These are phyloP conservation scores for Hymenoscyphus repandus DNA, from an alignment of 2,329 filamentous ascomycete species.

Conservation along the genomic window DNA sequence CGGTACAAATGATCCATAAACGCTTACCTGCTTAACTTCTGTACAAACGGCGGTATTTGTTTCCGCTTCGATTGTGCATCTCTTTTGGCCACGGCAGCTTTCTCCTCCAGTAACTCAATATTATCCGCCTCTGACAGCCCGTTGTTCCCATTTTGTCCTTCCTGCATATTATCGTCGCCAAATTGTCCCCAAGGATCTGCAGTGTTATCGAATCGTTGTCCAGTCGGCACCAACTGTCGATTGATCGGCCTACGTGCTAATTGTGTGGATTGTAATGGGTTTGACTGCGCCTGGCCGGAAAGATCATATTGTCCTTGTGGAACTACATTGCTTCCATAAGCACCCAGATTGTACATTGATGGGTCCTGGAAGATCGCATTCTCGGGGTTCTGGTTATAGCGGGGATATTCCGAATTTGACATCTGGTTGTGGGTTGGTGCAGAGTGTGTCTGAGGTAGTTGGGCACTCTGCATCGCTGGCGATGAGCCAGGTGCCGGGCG, in stretches of 20 bases:
- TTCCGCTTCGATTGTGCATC: conserved; percentile 88
- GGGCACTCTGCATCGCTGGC: conserved; percentile 52
- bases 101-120: conserved; percentile 72
- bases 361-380: conserved; percentile 32
- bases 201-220: conserved; percentile 25
- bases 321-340: conserved; percentile 16
- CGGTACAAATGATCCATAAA: not conserved
- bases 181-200: conserved; percentile 37
- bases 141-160: conserved; percentile 33
- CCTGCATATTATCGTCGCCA: conserved; percentile 32
- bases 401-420: conserved; percentile 47
- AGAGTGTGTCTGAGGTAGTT: conserved; percentile 46
- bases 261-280: conserved; percentile 22
- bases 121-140: conserved; percentile 57
- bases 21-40: conserved; percentile 89
- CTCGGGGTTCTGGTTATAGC: conserved; percentile 43
- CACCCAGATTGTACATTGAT: conserved; percentile 26
- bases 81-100: conserved; percentile 74
- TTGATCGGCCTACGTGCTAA: conserved; percentile 30
- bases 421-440: conserved; percentile 34
- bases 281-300: conserved; percentile 14
- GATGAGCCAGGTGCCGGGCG: conserved; percentile 67
- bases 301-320: conserved; percentile 25
- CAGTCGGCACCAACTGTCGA: conserved; percentile 28
- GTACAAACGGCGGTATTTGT: conserved; percentile 94